Evolutionary conservation across 352 stramenopile species (phyloP).

Genomic region (Globisporangium nunn): DNA sequence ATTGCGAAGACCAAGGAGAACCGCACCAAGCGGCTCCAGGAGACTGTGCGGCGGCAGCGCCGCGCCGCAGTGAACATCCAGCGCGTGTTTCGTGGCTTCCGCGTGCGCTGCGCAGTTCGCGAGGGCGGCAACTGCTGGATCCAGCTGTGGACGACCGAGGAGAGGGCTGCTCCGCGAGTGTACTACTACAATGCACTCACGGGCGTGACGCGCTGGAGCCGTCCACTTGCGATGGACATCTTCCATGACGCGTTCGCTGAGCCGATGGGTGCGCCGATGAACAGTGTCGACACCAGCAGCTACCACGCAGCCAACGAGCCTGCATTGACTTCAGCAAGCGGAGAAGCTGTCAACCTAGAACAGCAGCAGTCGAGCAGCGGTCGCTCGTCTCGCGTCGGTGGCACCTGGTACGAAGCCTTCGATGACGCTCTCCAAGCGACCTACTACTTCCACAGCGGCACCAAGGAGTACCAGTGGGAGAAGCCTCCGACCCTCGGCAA

Average conservation of each 20-base stretch:
- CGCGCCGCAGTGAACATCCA: constrained; percentile 73
- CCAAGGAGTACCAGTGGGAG: constrained; percentile 76
- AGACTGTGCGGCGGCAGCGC: constrained; percentile 59
- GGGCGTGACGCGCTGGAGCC: constrained; percentile 49
- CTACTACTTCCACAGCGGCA: constrained; percentile 76
- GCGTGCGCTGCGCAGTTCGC: constrained; percentile 51
- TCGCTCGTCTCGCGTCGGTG: not conserved
- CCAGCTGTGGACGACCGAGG: constrained; percentile 17
- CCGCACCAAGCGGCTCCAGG: constrained; percentile 55
- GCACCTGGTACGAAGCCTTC: constrained; percentile 65
- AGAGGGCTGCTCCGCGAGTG: not conserved
- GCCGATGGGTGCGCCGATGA: constrained; percentile 13
- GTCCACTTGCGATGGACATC: constrained; percentile 70
- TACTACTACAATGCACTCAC: constrained; percentile 87
- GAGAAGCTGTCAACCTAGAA: no score
- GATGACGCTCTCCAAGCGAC: constrained; percentile 54
- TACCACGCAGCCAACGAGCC: no score
- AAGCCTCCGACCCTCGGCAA: constrained; percentile 26
- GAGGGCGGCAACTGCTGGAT: constrained; percentile 81
- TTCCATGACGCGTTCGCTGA: constrained; percentile 53
- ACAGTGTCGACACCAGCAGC: not conserved
- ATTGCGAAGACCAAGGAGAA: constrained; percentile 70
- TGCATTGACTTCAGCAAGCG: no score
- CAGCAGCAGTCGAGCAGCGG: no score
- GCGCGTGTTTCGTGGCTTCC: constrained; percentile 68